These are phyloP conservation scores for Penicillium janthinellum DNA, from an alignment of 2,329 filamentous ascomycete species.

Conservation along the genomic window DNA sequence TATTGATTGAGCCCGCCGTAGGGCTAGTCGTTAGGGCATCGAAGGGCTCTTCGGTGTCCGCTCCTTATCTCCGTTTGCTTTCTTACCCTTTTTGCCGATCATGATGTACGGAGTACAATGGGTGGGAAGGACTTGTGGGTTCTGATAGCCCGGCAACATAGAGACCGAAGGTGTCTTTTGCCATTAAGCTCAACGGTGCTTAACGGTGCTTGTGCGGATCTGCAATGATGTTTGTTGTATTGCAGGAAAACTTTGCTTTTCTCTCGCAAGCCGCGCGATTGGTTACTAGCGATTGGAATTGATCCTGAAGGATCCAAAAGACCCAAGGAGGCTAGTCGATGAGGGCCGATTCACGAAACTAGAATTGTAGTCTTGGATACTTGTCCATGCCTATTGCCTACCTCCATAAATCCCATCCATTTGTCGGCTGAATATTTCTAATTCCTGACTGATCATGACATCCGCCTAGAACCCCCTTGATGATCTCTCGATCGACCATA, in stretches of 20 bases:
- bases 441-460: neutral
- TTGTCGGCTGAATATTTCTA: neutral
- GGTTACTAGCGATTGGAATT: neutral
- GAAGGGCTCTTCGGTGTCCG: conserved; percentile 9
- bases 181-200: neutral
- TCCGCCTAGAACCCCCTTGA: neutral
- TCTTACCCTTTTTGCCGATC: conserved; percentile 7
- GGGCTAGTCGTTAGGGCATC: conserved; percentile 9
- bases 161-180: neutral
- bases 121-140: neutral
- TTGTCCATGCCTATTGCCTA: neutral
- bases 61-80: conserved; percentile 4
- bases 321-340: neutral
- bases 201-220: neutral
- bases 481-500: neutral
- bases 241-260: neutral
- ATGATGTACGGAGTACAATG: neutral
- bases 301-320: neutral
- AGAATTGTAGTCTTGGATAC: neutral
- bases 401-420: neutral
- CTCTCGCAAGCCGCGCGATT: neutral
- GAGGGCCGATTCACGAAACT: neutral
- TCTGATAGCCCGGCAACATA: neutral
- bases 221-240: neutral
- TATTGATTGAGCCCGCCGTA: conserved; percentile 12